A percentile compares a stretch with the other conserved stretches of the same genome.
These are phyloP conservation scores for Litsea cubeba DNA, from an alignment of 164 flowering plant species.

Conservation along the genomic window DNA sequence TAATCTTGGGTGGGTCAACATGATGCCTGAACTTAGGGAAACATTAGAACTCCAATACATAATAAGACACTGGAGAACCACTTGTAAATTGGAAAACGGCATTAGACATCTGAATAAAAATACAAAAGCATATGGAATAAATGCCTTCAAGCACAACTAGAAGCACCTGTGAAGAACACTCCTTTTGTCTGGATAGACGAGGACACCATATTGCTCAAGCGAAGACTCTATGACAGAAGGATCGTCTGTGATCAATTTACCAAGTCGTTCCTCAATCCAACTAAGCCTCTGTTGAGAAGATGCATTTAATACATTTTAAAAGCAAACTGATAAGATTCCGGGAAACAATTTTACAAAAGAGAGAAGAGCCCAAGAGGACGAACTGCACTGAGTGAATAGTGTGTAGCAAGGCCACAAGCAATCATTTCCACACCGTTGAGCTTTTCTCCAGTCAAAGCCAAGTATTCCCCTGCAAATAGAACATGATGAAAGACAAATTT, in stretches of 20 bases:
- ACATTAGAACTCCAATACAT: too few species aligned
- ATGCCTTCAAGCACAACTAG: too few species aligned
- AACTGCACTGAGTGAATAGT: slow-evolving; percentile 64
- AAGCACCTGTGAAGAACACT: slow-evolving; percentile 63
- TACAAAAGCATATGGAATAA: too few species aligned
- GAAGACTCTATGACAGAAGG: slow-evolving; percentile 60
- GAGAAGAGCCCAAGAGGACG: slow-evolving; percentile 18
- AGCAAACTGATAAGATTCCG: background rate
- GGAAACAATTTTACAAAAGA: background rate
- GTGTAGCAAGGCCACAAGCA: slow-evolving; percentile 90
- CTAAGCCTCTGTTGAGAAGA: slow-evolving; percentile 53
- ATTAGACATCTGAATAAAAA: too few species aligned
- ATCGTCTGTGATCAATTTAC: slow-evolving; percentile 72
- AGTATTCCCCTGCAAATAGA: slow-evolving; percentile 69
- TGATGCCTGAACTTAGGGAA: too few species aligned
- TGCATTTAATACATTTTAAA: slow-evolving; percentile 5
- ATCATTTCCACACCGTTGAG: slow-evolving; percentile 93
- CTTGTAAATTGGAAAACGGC: too few species aligned
- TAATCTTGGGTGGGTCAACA: too few species aligned
- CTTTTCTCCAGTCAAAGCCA: slow-evolving; percentile 88
- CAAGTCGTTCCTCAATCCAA: slow-evolving; percentile 72
- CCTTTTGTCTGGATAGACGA: slow-evolving; percentile 62
- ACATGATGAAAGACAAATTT: background rate
- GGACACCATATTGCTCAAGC: slow-evolving; percentile 69
- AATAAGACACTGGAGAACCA: too few species aligned